Percentiles rank a stretch among this genome's conserved stretches.
Conservation (phyloP, 768 basidiomycete genomes). For the Serendipita sp. region DNA sequence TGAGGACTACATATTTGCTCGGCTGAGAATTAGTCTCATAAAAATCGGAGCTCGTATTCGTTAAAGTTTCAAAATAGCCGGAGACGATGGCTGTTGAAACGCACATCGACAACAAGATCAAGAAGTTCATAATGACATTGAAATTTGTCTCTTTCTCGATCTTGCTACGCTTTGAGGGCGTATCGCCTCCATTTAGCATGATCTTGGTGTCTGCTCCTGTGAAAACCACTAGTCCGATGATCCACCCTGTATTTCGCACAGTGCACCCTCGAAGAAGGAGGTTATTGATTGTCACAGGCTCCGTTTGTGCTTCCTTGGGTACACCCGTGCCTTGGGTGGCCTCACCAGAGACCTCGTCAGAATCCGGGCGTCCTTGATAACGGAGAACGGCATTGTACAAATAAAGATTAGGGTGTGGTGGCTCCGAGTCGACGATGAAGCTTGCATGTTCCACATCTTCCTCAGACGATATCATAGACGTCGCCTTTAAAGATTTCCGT, state of each 20-base stretch:
- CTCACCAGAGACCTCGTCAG: conserved; percentile 13
- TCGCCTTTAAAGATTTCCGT: conserved; percentile 59
- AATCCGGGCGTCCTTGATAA: conserved; percentile 23
- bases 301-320: conserved; percentile 27
- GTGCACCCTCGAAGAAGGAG: conserved; percentile 82
- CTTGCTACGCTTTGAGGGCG: conserved; percentile 92
- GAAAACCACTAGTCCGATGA: conserved; percentile 85
- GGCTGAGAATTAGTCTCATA: conserved; percentile 58
- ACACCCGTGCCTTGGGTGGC: conserved; percentile 34
- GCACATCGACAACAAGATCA: conserved; percentile 63
- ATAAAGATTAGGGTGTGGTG: conserved; percentile 87
- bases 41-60: conserved; percentile 47
- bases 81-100: conserved; percentile 55
- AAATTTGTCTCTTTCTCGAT: conserved; percentile 98
- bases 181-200: conserved; percentile 81
- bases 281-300: conserved; percentile 69
- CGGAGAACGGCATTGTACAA: conserved; percentile 73
- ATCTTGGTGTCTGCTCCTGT: conserved; percentile 80
- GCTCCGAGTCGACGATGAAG: conserved; percentile 84
- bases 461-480: conserved; percentile 59
- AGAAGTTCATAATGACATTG: conserved; percentile 91
- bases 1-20: conserved; percentile 43
- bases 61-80: conserved; percentile 48
- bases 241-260: conserved; percentile 79
- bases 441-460: conserved; percentile 79